Percentiles rank a stretch among this genome's conserved stretches.
Conservation (phyloP, 441 rosid genomes). For the Rhodomyrtus psidioides region DNA sequence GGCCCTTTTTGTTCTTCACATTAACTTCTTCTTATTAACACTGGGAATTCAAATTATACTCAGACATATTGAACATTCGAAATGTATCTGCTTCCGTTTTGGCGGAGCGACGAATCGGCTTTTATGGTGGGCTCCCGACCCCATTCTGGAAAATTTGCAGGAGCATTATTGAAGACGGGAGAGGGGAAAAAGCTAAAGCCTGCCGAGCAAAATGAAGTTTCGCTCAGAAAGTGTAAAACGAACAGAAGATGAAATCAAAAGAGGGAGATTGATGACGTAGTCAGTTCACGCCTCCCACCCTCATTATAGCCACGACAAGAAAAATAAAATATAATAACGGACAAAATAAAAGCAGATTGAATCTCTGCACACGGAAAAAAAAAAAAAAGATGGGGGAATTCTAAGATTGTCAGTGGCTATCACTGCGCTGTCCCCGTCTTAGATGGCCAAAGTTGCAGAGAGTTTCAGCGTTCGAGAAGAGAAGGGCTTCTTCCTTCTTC, state of each 20-base stretch:
- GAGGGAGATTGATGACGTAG: slow-evolving; percentile 24
- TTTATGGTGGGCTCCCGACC: background rate
- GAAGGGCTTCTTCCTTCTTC: background rate
- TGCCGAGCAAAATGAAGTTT: background rate
- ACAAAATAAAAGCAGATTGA: background rate
- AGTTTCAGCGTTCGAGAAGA: background rate
- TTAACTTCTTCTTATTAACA: background rate
- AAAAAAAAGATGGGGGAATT: background rate
- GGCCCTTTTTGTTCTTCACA: background rate
- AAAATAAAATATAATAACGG: background rate
- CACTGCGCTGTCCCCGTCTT: background rate
- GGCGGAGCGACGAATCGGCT: background rate
- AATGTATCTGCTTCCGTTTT: background rate
- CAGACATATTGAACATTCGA: no score
- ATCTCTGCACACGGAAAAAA: background rate
- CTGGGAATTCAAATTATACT: background rate
- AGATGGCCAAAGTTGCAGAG: background rate
- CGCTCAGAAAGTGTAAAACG: background rate
- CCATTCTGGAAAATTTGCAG: background rate
- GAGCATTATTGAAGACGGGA: background rate
- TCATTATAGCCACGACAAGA: background rate
- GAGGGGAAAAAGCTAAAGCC: background rate
- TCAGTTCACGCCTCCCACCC: slow-evolving; percentile 24
- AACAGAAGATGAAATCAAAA: background rate
- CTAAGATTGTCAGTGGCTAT: background rate